Base-by-base conservation (phyloP, 805 yeast species). In the Allodekkera sacchari region DNA sequence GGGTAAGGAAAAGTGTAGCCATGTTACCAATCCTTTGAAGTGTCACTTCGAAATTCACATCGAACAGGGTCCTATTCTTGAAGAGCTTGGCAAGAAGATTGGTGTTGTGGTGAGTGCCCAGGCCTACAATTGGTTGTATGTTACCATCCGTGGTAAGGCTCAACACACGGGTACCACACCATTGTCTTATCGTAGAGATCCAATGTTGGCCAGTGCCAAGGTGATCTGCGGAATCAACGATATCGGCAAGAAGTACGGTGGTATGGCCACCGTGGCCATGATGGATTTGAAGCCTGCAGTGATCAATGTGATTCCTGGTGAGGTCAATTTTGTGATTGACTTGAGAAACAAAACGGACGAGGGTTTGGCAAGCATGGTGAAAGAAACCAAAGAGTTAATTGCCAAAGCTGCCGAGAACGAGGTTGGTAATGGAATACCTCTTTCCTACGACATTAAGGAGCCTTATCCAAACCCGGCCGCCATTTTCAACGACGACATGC, bases 151-250 rank as follows among this genome's bases (percentile, higher is more conserved):
- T 11, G 87, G 87, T 24, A 66, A 63, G 38, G 78, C 82, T 4
- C 74, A 74, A 32, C 87, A 78, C 46, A 74, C 85, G 1, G 87
- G 85, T 12, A 73, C 83, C 1, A 78, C 85, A 0, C 84, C 84
- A 10, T 57, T 78, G 56, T 50, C 54, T 19, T 59, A 69, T 30
- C 63, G 84, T 44, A 59, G 68, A 11, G 85, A 78, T 51, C 74
- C 84, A 0, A 44, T 77, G 29, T 57, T 74, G 7, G 68, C 76
- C 1, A 68, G 77, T 6, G 57, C 82, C 2, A 62, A 60, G 37
- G 68, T 77, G 66, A 68, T 77, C 27, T 62, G 62, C 11, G 63
- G 57, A 30, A 73, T 75, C 9, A 66, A 74, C 32, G 74, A 70
- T 29, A 62, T 73, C 31, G 82, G 82, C 1, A 43, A 50, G 23